These are phyloP conservation scores for Diphasiastrum complanatum DNA, from an alignment of 83 land plant genomes.

Conservation along the genomic window DNA sequence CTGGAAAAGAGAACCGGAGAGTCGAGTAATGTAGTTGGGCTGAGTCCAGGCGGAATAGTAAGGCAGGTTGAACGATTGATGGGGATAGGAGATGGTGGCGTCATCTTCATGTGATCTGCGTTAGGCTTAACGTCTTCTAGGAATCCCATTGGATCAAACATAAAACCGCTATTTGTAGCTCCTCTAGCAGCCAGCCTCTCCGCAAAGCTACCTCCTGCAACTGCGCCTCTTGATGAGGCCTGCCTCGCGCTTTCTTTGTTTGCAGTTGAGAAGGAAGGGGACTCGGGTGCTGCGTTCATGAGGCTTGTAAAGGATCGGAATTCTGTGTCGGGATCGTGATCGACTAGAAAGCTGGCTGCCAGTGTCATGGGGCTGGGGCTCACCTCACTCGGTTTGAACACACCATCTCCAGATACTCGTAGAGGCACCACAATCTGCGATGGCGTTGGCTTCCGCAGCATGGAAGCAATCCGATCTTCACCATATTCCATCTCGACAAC, in stretches of 20 bases:
- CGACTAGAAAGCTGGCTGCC: constrained; percentile 6
- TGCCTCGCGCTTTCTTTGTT: neutral
- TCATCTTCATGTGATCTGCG: no score
- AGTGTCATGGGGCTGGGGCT: constrained; percentile 13
- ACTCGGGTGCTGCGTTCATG: neutral
- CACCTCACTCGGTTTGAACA: constrained; percentile 1
- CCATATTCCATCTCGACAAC: no score
- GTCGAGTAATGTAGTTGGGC: no score
- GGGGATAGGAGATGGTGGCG: no score
- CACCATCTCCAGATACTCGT: neutral
- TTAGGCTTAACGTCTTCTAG: no score
- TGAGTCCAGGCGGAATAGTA: no score
- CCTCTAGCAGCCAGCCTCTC: neutral
- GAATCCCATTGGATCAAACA: no score
- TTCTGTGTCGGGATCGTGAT: constrained; percentile 7
- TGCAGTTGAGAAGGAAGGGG: neutral
- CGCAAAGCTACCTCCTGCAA: neutral
- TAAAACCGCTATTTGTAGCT: no score
- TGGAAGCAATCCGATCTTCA: no score
- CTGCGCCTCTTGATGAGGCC: neutral
- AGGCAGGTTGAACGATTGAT: no score
- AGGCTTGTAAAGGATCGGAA: neutral
- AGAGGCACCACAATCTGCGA: neutral
- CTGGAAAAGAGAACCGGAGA: no score
- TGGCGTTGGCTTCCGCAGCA: no score